Evolutionary conservation across 306 rosid genomes (phyloP), one percentile per base, ranked within the genome.

Genomic region (Castanopsis chinensis): DNA sequence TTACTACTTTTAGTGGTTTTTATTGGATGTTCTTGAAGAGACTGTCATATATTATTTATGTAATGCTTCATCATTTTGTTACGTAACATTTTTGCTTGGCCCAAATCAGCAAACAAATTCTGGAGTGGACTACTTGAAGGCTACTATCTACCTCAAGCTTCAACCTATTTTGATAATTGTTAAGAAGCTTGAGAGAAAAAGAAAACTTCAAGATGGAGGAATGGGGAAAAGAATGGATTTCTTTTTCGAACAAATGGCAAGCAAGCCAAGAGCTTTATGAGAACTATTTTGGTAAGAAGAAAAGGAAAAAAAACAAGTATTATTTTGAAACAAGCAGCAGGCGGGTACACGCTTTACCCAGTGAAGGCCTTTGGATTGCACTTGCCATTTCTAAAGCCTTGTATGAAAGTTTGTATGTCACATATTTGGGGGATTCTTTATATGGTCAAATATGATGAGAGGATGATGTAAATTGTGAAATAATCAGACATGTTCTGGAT

Each of bases 161-260:
- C n/a, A n/a, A n/a, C n/a, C n/a, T n/a, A n/a, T 94, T 94, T 94
- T 74, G 74, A 78, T 74, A 76, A 74, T 76, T 80, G 71, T 85
- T 82, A 27, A 83, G 76, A 80, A 94, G 98, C 86, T 85, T 94
- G 80, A 89, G 81, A 69, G 81, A 84, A 52, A 83, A 88, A 37
- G 77, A 83, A 76, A 86, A 76, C 77, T 91, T 92, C 86, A 64
- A 86, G 61, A 70, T 94, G 81, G 79, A 83, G 19, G 92, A 91
- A 56, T 94, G 99, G 99, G 80, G 95, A 81, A 85, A 74, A 81
- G 94, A 88, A 81, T 94, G 99, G 98, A 94, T 94, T 63, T 74
- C 69, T 13, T 84, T 60, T 76, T 94, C 99, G 41, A 94, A 92
- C 85, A 86, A 88, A 80, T 92, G 97, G 97, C 99, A 92, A 86